These are phyloP conservation scores for Xylaria sp. DNA, from an alignment of 2,329 filamentous ascomycete genomes.

Conservation along the genomic window DNA sequence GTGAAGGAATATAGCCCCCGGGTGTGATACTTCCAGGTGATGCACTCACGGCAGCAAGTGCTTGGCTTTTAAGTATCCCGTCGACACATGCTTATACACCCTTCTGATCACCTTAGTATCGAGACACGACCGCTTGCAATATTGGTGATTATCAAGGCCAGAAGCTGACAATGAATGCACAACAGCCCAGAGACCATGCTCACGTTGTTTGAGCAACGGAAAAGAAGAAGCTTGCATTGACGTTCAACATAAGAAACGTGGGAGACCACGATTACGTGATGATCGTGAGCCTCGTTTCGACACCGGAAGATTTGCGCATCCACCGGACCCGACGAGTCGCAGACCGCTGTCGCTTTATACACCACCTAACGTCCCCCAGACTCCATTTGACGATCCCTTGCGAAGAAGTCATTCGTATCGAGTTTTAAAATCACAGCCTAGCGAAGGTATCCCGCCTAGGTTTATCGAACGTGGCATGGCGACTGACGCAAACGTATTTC, in stretches of 20 bases:
- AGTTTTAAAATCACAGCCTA: slow-evolving; percentile 64
- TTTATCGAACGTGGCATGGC: slow-evolving; percentile 62
- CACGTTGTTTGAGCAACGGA: slow-evolving; percentile 78
- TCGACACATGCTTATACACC: not conserved
- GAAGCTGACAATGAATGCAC: slow-evolving; percentile 49
- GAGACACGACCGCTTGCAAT: not conserved
- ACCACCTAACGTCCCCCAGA: slow-evolving; percentile 55
- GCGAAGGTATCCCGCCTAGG: slow-evolving; percentile 59
- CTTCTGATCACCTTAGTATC: not conserved
- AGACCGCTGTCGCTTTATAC: slow-evolving; percentile 64
- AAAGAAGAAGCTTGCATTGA: slow-evolving; percentile 85
- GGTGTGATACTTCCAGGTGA: not conserved
- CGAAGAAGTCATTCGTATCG: slow-evolving; percentile 61
- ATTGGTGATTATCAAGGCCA: slow-evolving; percentile 9
- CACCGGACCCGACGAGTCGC: slow-evolving; percentile 58
- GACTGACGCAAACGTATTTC: slow-evolving; percentile 62
- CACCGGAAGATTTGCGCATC: slow-evolving; percentile 57
- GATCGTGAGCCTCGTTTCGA: slow-evolving; percentile 72
- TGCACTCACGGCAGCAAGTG: slow-evolving; percentile 33
- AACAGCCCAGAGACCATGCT: slow-evolving; percentile 79
- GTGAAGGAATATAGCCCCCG: not conserved
- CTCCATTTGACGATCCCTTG: slow-evolving; percentile 59
- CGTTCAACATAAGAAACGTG: slow-evolving; percentile 87
- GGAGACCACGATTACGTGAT: slow-evolving; percentile 79
- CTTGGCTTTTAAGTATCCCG: slow-evolving; percentile 21